Evolutionary conservation across 2,329 filamentous ascomycete species (phyloP).

Genomic region (Sporothrix luriei): DNA sequence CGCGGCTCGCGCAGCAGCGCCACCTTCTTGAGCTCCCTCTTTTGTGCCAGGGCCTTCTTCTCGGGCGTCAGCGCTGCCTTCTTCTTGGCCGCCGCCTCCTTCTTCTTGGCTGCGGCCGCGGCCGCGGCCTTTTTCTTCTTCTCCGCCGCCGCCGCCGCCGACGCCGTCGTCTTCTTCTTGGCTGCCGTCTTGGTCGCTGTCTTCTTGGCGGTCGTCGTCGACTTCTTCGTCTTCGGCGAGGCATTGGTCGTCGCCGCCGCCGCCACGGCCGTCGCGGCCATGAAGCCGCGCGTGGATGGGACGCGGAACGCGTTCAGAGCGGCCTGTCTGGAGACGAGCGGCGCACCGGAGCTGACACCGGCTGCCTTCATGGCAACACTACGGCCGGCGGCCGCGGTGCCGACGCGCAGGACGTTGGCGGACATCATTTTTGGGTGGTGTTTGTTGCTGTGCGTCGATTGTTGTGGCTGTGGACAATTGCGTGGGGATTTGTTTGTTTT

Average conservation of each 20-base stretch:
- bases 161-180: not conserved
- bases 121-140: not conserved
- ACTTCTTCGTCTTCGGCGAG: not conserved
- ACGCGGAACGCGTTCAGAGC: constrained; percentile 4
- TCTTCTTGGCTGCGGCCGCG: not conserved
- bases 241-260: not conserved
- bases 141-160: not conserved
- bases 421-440: constrained; percentile 1
- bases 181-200: not conserved
- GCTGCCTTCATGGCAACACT: not conserved
- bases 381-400: constrained; percentile 4
- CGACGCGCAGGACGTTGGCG: constrained; percentile 13
- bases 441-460: not conserved
- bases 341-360: not conserved
- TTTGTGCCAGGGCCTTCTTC: constrained; percentile 43
- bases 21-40: constrained; percentile 46
- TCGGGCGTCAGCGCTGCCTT: constrained; percentile 44
- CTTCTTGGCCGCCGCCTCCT: constrained; percentile 35
- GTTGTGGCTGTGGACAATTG: not conserved
- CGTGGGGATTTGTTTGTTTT: not conserved
- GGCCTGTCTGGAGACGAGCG: not conserved
- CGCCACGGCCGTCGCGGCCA: not conserved
- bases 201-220: not conserved
- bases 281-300: not conserved
- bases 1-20: constrained; percentile 49